phyloP scores from a whole-genome alignment of 768 basidiomycete genomes.

The Tephrocybe rancida region DNA sequence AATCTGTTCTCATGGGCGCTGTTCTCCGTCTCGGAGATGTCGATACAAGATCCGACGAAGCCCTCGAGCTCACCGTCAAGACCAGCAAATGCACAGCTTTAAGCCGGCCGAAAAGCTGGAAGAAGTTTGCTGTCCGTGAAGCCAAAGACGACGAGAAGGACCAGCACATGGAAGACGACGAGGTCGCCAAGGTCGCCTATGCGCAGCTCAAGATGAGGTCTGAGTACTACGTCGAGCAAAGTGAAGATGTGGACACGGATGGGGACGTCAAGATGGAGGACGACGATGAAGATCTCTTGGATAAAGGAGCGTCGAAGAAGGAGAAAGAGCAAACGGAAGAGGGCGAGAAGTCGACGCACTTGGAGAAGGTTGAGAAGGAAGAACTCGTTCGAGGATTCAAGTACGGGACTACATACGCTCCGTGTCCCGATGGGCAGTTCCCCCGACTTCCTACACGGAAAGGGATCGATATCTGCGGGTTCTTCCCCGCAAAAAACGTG shows the following conservation, averaged over 20 bases:
- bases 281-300: constrained; percentile 30
- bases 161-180: constrained; percentile 36
- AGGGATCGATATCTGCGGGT: constrained; percentile 88
- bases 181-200: constrained; percentile 35
- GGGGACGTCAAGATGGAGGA: constrained; percentile 44
- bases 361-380: constrained; percentile 63
- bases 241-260: constrained; percentile 40
- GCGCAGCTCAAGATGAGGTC: constrained; percentile 47
- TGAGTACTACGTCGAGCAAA: constrained; percentile 61
- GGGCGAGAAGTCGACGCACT: constrained; percentile 33
- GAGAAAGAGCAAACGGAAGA: constrained; percentile 28
- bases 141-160: constrained; percentile 23
- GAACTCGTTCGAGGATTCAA: too few species aligned
- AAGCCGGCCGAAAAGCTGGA: constrained; percentile 73
- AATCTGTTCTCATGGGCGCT: constrained; percentile 65
- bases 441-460: constrained; percentile 70
- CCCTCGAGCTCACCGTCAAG: constrained; percentile 74
- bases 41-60: constrained; percentile 64
- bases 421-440: constrained; percentile 58
- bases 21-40: constrained; percentile 80
- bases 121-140: constrained; percentile 63
- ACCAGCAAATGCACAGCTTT: constrained; percentile 80
- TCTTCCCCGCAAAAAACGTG: constrained; percentile 74
- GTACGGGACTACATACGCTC: too few species aligned
- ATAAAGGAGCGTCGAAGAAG: constrained; percentile 19